phyloP scores from a whole-genome alignment of 2,329 filamentous ascomycete species.

The Colletotrichum spaethianum region DNA sequence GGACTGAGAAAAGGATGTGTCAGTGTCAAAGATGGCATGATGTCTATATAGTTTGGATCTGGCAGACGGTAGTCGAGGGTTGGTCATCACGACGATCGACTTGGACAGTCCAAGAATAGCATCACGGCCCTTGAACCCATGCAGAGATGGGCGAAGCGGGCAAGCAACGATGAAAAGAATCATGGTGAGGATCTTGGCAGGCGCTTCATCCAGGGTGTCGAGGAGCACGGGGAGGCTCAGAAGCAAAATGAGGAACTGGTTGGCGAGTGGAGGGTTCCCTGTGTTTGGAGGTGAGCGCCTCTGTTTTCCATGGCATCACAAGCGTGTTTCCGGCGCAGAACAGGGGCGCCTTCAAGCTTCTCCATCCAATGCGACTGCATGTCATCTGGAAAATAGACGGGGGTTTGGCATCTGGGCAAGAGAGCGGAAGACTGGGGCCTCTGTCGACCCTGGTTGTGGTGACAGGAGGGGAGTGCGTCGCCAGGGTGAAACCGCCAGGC shows the following conservation, averaged over 20 bases:
- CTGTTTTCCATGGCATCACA: conserved; percentile 33
- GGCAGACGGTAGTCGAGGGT: neutral
- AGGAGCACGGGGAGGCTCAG: conserved; percentile 19
- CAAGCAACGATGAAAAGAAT: conserved; percentile 14
- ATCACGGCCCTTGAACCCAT: conserved; percentile 20
- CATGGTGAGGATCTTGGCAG: conserved; percentile 36
- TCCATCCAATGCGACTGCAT: conserved; percentile 32
- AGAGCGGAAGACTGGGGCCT: neutral
- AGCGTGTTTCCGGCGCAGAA: conserved; percentile 21
- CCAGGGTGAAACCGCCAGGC: conserved; percentile 38
- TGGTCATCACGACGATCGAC: conserved; percentile 30
- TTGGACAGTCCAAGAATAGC: conserved; percentile 38
- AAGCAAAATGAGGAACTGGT: neutral
- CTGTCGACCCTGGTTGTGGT: conserved; percentile 17
- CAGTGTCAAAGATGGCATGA: conserved; percentile 37
- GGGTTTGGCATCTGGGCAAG: neutral
- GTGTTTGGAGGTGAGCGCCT: conserved; percentile 35
- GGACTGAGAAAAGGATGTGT: conserved; percentile 11
- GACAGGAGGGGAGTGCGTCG: conserved; percentile 36
- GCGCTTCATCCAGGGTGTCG: conserved; percentile 34
- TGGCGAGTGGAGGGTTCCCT: conserved; percentile 17
- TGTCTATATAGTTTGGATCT: conserved; percentile 31
- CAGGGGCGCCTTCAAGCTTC: conserved; percentile 25
- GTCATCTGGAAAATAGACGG: conserved; percentile 25
- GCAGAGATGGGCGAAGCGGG: conserved; percentile 19